Evolutionary conservation across 768 basidiomycete genomes (phyloP).

Genomic region (Boletus sp.): DNA sequence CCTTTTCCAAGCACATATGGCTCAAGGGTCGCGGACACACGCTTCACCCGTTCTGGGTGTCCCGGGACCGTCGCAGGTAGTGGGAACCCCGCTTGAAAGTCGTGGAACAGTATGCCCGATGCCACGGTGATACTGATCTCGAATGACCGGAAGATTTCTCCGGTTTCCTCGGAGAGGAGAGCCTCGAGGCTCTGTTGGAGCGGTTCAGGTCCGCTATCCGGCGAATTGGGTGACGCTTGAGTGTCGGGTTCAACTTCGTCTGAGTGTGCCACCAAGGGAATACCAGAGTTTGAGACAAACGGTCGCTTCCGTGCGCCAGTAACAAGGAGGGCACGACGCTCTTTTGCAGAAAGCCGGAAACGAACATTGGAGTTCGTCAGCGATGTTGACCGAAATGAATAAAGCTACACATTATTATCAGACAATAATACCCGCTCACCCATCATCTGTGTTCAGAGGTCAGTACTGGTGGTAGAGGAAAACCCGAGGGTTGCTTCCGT

Average conservation of each 20-base stretch:
- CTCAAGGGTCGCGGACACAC: not conserved
- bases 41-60: constrained; percentile 3
- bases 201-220: not conserved
- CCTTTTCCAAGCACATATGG: constrained; percentile 15
- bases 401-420: not conserved
- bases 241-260: not conserved
- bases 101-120: not conserved
- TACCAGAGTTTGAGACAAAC: not conserved
- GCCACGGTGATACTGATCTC: constrained; percentile 1
- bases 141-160: constrained; percentile 1
- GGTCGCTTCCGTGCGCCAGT: not conserved
- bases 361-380: not conserved
- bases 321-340: not conserved
- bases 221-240: not conserved
- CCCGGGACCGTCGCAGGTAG: constrained; percentile 8
- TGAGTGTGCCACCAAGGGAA: not conserved
- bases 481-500: no score
- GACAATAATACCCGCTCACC: constrained; percentile 2
- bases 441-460: not conserved
- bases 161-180: not conserved
- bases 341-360: not conserved
- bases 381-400: not conserved
- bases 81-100: constrained; percentile 5
- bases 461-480: no score
- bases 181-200: not conserved